A percentile compares a stretch with the other conserved stretches of the same genome.
phyloP scores from a whole-genome alignment of 2,329 filamentous ascomycete species.

The Cordyceps fumosorosea region DNA sequence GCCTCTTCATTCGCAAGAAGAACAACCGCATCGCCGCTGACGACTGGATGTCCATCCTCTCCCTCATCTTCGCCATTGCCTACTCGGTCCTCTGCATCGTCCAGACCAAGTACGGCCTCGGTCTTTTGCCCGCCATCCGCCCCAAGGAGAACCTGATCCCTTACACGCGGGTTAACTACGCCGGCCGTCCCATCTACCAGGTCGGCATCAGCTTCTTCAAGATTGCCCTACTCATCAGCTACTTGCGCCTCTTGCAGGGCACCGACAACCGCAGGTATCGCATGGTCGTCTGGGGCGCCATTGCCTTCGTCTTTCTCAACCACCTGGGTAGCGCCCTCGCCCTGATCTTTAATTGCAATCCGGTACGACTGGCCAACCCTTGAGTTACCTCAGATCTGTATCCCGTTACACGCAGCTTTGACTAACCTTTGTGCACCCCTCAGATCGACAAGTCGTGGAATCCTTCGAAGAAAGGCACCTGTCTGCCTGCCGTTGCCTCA shows the following conservation, averaged over 20 bases:
- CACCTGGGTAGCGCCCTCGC: conserved; percentile 43
- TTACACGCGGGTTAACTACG: conserved; percentile 46
- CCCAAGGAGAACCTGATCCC: conserved; percentile 36
- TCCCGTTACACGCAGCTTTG: background rate
- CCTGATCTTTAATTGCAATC: conserved; percentile 44
- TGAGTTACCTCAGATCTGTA: too few species aligned
- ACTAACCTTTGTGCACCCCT: background rate
- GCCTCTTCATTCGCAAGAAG: conserved; percentile 36
- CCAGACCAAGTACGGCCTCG: conserved; percentile 46
- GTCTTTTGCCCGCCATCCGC: conserved; percentile 37
- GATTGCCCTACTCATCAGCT: conserved; percentile 46
- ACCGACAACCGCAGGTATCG: conserved; percentile 40
- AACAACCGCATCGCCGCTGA: conserved; percentile 39
- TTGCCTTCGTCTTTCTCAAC: conserved; percentile 35
- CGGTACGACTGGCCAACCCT: conserved; percentile 27
- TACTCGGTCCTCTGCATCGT: conserved; percentile 39
- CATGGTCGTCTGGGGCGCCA: conserved; percentile 36
- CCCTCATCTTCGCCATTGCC: conserved; percentile 38
- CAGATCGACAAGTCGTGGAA: conserved; percentile 41
- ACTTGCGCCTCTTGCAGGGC: conserved; percentile 42
- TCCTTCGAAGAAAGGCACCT: conserved; percentile 31
- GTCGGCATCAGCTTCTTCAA: conserved; percentile 52
- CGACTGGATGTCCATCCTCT: conserved; percentile 37
- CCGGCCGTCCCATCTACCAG: conserved; percentile 48
- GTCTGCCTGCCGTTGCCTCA: conserved; percentile 38